Base-by-base conservation (phyloP, 495 filamentous ascomycete species). In the Letharia columbiana region DNA sequence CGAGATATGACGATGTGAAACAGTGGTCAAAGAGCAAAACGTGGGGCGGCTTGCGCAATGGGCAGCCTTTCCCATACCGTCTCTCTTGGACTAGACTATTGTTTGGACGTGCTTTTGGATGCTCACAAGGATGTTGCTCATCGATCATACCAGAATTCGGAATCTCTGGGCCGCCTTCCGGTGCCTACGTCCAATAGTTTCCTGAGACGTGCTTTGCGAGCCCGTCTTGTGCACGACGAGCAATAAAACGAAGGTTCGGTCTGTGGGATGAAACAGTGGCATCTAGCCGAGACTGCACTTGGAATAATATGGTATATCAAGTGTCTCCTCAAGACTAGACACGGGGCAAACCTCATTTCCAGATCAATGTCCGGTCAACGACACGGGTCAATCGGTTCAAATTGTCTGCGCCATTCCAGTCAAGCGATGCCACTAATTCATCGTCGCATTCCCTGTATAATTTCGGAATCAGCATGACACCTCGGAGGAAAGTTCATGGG, bases 401-500 rank as follows among this genome's bases (percentile, higher is more conserved):
- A 8, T 42, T 17, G 40, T 4, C 17, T 20, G 23, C 31, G 12
- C 41, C 28, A 33, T 20, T 17, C 6, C 33, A 35, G 2, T 47
- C 17, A 23, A 8, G 4, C 31, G 23, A 6, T 35, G 0, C 31
- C 35, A 33, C 52, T 59, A 59, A 33, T 44, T 45, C 41, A 65
- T 39, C 47, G 63, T 58, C 63, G 63, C 63, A 56, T 65, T 65
- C 52, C 33, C 54, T 37, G 13, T 37, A 4, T 37, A 10, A 10
- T 10, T 15, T 20, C 6, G 7, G 1, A 42, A 37, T 37, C 33
- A 57, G 54, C 17, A 37, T 57, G 54, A 57, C 33, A 9, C 33
- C 7, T 37, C 3, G 4, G 33, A 20, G 4, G 5, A 33, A 57
- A 33, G 7, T 20, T 9, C 9, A 0, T 11, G 11, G 18, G 44